Evolutionary conservation across 75 land plant genomes (phyloP).

Genomic region (Gnetum montanum): DNA sequence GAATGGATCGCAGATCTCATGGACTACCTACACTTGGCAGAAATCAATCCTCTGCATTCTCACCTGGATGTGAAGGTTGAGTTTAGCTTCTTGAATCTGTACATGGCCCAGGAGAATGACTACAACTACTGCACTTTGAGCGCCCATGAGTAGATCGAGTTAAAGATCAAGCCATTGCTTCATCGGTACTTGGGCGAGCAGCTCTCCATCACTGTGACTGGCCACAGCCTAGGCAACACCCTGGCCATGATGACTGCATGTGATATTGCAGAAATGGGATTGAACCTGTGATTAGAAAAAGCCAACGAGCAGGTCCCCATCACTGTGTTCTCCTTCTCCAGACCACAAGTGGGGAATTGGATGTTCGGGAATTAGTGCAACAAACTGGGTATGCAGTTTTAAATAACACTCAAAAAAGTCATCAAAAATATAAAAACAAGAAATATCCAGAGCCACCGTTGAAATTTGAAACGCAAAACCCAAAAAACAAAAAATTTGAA

Average conservation of each 20-base stretch:
- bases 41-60: not conserved
- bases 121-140: slow-evolving; percentile 47
- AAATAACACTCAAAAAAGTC: too few relatives aligned
- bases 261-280: slow-evolving; percentile 14
- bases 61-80: slow-evolving; percentile 42
- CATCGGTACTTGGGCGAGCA: slow-evolving; percentile 14
- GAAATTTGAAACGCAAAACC: too few relatives aligned
- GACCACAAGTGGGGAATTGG: slow-evolving; percentile 13
- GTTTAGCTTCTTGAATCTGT: slow-evolving; percentile 55
- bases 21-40: slow-evolving; percentile 10
- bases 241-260: slow-evolving; percentile 16
- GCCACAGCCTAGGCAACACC: slow-evolving; percentile 20
- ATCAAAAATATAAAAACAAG: too few relatives aligned
- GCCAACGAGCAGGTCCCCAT: slow-evolving; percentile 8
- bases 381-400: slow-evolving; percentile 11
- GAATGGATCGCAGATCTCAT: slow-evolving; percentile 71
- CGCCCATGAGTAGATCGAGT: slow-evolving; percentile 46
- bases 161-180: slow-evolving; percentile 30
- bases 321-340: slow-evolving; percentile 15
- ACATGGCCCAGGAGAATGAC: slow-evolving; percentile 36
- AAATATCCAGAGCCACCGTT: too few relatives aligned
- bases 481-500: too few relatives aligned
- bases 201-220: slow-evolving; percentile 21
- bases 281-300: not conserved
- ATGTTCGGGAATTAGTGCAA: slow-evolving; percentile 9